These are phyloP conservation scores for Magnaporthales sp. DNA, from an alignment of 2,329 filamentous ascomycete genomes.

Conservation along the genomic window DNA sequence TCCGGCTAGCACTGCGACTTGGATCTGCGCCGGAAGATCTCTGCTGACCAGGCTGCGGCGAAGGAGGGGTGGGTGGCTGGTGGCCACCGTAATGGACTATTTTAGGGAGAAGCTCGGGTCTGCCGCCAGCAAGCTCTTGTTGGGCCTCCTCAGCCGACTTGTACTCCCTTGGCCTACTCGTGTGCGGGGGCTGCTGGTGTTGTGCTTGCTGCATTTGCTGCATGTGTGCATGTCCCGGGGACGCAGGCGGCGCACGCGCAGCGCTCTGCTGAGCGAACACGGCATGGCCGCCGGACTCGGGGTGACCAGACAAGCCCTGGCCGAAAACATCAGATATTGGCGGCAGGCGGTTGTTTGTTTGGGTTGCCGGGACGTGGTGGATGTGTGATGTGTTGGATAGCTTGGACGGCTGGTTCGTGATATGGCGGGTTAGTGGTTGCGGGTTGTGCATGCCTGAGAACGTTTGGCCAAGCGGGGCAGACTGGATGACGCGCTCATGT, in stretches of 20 bases:
- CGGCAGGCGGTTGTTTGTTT: slow-evolving; percentile 85
- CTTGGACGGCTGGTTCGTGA: slow-evolving; percentile 73
- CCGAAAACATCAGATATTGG: slow-evolving; percentile 94
- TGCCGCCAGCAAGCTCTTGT: slow-evolving; percentile 79
- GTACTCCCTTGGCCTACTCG: slow-evolving; percentile 71
- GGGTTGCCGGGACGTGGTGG: slow-evolving; percentile 77
- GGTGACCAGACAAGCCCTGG: slow-evolving; percentile 59
- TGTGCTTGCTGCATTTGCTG: slow-evolving; percentile 21
- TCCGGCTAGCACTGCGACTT: slow-evolving; percentile 54
- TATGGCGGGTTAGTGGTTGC: slow-evolving; percentile 66
- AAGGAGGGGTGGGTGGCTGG: slow-evolving; percentile 86
- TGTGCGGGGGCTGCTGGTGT: slow-evolving; percentile 39
- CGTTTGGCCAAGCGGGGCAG: slow-evolving; percentile 85
- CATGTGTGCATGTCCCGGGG: slow-evolving; percentile 58
- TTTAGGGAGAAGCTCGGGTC: slow-evolving; percentile 84
- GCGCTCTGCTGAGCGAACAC: slow-evolving; percentile 52
- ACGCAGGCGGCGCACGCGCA: slow-evolving; percentile 61
- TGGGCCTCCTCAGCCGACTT: slow-evolving; percentile 95
- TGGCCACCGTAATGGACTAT: slow-evolving; percentile 93
- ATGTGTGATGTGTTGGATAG: slow-evolving; percentile 81
- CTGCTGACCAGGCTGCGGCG: slow-evolving; percentile 50
- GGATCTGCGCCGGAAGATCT: slow-evolving; percentile 30
- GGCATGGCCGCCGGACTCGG: slow-evolving; percentile 41
- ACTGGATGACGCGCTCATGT: slow-evolving; percentile 92
- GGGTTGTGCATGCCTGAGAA: slow-evolving; percentile 86